Evolutionary conservation across 306 rosid species (phyloP), one percentile per base, ranked within the genome.

Genomic region (Cicer arietinum): DNA sequence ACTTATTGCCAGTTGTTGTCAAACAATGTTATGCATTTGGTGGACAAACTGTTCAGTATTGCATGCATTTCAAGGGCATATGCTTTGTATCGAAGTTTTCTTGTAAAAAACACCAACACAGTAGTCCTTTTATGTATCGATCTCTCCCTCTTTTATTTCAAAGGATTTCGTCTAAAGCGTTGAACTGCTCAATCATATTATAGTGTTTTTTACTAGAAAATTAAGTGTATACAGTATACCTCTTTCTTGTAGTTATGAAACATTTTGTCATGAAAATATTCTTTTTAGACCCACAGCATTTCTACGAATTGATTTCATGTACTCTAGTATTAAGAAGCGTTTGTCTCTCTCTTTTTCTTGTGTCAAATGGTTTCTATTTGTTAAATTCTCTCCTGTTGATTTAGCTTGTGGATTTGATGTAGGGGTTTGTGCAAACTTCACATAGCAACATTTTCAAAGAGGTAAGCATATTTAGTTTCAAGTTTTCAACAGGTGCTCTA

Each of bases 401-500:
- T 74, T 80, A 65, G 80, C 67, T 81, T 13, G 10, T 52, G 67
- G 64, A 25, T 65, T 83, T 83, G 79, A 57, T 83, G 79, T 56
- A 94, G 98, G 97, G 97, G 42, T 94, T 87, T 41, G 74, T 86
- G 81, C 91, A 90, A 85, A 83, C 82, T 53, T 91, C 96, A 78
- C 69, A 53, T 51, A 89, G 96, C 83, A 87, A 79, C 84, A 86
- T 90, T 69, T 94, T 94, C 83, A 85, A 87, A 82, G 93, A 94
- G 97, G 97, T 94, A 79, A 85, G 86, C 50, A 40, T 65, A 40
- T 12, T 67, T 68, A 51, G 20, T 69, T 70, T 70, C 61, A 54
- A 47, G 30, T 66, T 18, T 44, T 65, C 71, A 65, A 20, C 7
- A 43, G 37, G 10, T 13, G n/a, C 67, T 60, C 10, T 69, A 77